Evolutionary conservation across 2,329 filamentous ascomycete species (phyloP), one percentile per base, ranked within the genome.

Genomic region (Sclerotinia trifoliorum): DNA sequence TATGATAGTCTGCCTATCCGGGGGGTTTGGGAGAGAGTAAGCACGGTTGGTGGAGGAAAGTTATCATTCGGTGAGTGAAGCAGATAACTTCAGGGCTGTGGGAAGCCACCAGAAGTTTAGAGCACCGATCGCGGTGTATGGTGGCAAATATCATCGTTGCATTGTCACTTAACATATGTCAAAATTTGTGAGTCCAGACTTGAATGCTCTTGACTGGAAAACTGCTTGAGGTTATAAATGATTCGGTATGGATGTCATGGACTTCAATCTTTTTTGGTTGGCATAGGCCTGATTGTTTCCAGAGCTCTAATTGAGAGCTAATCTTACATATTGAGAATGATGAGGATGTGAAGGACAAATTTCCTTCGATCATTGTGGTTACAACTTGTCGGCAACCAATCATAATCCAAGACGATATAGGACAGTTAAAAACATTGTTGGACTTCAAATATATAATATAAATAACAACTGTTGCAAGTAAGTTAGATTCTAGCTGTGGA

Each of bases 131-230:
- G 29, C 29, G 32, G 60, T 46, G 58, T 49, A 17, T 35, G 29
- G 44, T 26, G 21, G 55, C 55, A 51, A 39, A 39, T 10, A 24
- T 11, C 39, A 51, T 26, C 58, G n/a, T 29, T 62, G 29, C 44
- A 62, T 62, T 49, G 58, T 51, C 5, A 62, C 58, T 51, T 2
- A 62, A 62, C 58, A 51, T 17, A 26, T 58, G 55, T 44, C 32
- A 56, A 39, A 42, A 61, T 61, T 21, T 62, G n/a, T 63, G 13
- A 11, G n/a, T 39, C 39, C 15, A 26, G 32, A 39, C 29, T 51
- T 39, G 46, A 63, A 39, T 17, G 15, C 15, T 49, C 19, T 42
- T 26, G 46, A 39, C n/a, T 56, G 54, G 21, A 39, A 26, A 2
- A 26, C 8, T 51, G 46, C n/a, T 51, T 7, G 60, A 21, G 19